Evolutionary conservation across 768 basidiomycete genomes (phyloP), one percentile per base, ranked within the genome.

Genomic region (Epithele typhae): DNA sequence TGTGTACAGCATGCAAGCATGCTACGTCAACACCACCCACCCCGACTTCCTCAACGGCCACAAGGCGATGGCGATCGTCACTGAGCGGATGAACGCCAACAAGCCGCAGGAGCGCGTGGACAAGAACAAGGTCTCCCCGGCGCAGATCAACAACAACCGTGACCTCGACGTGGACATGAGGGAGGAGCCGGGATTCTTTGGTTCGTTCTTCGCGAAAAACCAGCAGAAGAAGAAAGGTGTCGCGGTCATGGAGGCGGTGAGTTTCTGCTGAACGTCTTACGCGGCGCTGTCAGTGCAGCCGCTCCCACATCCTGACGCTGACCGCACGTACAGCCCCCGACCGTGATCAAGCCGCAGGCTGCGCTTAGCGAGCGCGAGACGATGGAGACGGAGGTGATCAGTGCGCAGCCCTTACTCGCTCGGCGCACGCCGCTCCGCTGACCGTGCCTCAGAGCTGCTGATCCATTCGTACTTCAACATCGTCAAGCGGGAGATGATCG

Each of bases 301-400:
- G 27, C 24, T 33, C 21, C 10, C 36, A 25, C 18, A 14, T 9
- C 21, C n/a, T 60, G 63, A 43, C 58, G 64, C 23, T 4, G 15
- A 32, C 25, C 39, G 4, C 17, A 35, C 25, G 75, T 48, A 19
- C 49, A 92, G 65, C 95, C 96, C 14, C 94, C 95, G 12, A 65
- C 82, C 0, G 71, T 86, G 39, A 95, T 99, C 61, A 82, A 87
- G 49, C 95, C 96, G 2, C 91, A 95, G 57, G 81, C 84, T 10
- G 89, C 91, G 11, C 70, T 98, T 57, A 96, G 77, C 62, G 96
- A 99, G 54, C 77, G 96, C 43, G 96, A 99, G 73, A 84, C 86
- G 24, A 89, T 98, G 86, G 96, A 99, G 68, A 98, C 95, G 0
- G 96, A 99, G 61, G 93, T 99, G 54, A 98, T 98, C 83, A 99